phyloP scores from a whole-genome alignment of 768 basidiomycete genomes.

The Cantharellus anzutake region DNA sequence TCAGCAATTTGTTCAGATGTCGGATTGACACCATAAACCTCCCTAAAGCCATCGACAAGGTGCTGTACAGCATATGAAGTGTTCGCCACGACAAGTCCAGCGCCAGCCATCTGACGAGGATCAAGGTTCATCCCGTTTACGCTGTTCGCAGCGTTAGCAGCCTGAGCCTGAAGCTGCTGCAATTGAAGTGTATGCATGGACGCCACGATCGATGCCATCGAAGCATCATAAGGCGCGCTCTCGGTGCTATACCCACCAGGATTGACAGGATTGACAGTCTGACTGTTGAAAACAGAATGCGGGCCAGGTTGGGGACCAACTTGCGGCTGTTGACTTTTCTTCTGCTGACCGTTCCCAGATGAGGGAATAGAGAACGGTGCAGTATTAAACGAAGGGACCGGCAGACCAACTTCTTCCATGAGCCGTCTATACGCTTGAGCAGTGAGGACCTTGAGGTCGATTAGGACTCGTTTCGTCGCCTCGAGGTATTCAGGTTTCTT shows the following conservation, averaged over 20 bases:
- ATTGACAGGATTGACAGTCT: neutral
- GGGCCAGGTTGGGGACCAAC: neutral
- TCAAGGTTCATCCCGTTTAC: no score
- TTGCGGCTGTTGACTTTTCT: neutral
- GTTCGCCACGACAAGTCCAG: no score
- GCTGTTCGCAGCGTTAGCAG: no score
- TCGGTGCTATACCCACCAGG: neutral
- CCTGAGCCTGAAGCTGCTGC: neutral
- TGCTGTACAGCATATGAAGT: no score
- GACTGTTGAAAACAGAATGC: neutral
- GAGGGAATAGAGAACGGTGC: conserved; percentile 24
- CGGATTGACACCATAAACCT: no score
- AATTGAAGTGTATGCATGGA: conserved; percentile 38
- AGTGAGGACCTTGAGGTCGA: conserved; percentile 68
- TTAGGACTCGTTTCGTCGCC: conserved; percentile 76
- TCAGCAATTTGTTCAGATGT: no score
- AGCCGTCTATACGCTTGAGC: conserved; percentile 22
- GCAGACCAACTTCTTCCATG: conserved; percentile 23
- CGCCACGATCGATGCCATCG: conserved; percentile 78
- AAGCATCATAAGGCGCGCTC: conserved; percentile 18
- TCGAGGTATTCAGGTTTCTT: conserved; percentile 58
- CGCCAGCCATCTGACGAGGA: no score
- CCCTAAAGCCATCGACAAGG: no score
- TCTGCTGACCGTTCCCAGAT: conserved; percentile 16
- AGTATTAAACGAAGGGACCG: conserved; percentile 47